phyloP scores from a whole-genome alignment of 2,329 filamentous ascomycete species.

The Orbilia brochopaga region DNA sequence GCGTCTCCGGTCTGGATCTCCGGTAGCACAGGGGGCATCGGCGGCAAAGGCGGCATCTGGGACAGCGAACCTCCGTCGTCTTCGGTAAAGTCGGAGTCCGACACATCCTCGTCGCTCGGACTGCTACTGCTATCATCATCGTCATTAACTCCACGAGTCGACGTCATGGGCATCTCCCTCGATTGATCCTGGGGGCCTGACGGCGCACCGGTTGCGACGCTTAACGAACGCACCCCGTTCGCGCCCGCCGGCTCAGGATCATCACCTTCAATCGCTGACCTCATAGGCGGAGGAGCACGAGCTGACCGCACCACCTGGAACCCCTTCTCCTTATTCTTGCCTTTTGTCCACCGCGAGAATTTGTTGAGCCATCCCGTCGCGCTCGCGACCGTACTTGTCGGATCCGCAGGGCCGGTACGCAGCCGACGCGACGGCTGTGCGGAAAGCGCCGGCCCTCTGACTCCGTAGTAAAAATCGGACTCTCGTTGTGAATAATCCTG shows the following conservation, averaged over 20 bases:
- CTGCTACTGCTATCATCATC: constrained; percentile 53
- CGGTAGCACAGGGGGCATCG: constrained; percentile 63
- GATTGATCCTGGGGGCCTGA: constrained; percentile 57
- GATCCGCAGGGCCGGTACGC: constrained; percentile 92
- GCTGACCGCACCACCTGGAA: constrained; percentile 95
- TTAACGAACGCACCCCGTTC: constrained; percentile 33
- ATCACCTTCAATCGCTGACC: constrained; percentile 70
- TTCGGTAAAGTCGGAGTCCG: constrained; percentile 54
- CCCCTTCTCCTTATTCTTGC: constrained; percentile 70
- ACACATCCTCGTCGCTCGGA: constrained; percentile 41
- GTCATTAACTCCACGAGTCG: constrained; percentile 14
- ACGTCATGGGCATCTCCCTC: constrained; percentile 39
- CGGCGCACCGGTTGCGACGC: constrained; percentile 67
- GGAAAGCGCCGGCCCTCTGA: constrained; percentile 81
- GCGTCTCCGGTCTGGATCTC: constrained; percentile 66
- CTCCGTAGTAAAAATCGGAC: constrained; percentile 95
- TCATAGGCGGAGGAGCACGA: constrained; percentile 79
- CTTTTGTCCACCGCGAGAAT: constrained; percentile 59
- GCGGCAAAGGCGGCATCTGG: constrained; percentile 62
- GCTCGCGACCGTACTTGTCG: constrained; percentile 85
- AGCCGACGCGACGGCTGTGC: constrained; percentile 80
- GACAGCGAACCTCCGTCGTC: constrained; percentile 57
- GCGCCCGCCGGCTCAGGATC: constrained; percentile 61
- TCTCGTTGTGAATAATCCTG: constrained; percentile 93
- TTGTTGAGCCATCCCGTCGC: constrained; percentile 84